phyloP scores from a whole-genome alignment of 805 yeast species.

The Torulaspora gathmanii region DNA sequence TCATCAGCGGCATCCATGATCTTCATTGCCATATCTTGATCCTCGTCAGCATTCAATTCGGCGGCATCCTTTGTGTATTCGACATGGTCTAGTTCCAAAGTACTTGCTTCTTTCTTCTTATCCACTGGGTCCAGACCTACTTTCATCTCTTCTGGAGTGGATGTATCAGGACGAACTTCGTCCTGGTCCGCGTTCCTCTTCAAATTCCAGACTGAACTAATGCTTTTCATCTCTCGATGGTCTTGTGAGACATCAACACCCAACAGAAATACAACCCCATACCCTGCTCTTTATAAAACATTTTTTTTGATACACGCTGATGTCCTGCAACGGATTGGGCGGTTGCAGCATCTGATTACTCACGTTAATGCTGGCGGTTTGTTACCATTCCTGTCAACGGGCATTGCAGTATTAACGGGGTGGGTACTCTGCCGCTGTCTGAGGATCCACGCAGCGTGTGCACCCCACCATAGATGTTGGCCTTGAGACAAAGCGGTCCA shows the following conservation, averaged over 20 bases:
- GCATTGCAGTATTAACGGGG: too few species aligned
- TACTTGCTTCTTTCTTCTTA: background rate
- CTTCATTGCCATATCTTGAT: background rate
- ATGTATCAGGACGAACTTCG: background rate
- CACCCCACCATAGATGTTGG: too few species aligned
- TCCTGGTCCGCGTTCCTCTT: background rate
- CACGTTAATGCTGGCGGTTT: too few species aligned
- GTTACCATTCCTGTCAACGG: too few species aligned
- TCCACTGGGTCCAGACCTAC: background rate
- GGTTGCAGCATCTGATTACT: too few species aligned
- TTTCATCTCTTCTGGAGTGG: background rate
- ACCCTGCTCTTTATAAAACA: too few species aligned
- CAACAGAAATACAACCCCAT: background rate
- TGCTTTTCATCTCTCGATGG: background rate
- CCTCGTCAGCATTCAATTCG: background rate
- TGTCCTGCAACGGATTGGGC: constrained; percentile 36
- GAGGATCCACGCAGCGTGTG: too few species aligned
- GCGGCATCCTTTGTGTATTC: background rate
- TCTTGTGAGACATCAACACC: background rate
- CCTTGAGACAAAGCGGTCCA: too few species aligned
- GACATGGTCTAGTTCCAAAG: background rate
- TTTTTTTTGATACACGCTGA: constrained; percentile 24
- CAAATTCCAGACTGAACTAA: background rate
- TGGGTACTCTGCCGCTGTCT: too few species aligned
- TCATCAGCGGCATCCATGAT: constrained; percentile 10